A percentile compares a stretch with the other conserved stretches of the same genome.
Evolutionary conservation across 179 eudicot species (phyloP).

Genomic region (Kewa caespitosa): DNA sequence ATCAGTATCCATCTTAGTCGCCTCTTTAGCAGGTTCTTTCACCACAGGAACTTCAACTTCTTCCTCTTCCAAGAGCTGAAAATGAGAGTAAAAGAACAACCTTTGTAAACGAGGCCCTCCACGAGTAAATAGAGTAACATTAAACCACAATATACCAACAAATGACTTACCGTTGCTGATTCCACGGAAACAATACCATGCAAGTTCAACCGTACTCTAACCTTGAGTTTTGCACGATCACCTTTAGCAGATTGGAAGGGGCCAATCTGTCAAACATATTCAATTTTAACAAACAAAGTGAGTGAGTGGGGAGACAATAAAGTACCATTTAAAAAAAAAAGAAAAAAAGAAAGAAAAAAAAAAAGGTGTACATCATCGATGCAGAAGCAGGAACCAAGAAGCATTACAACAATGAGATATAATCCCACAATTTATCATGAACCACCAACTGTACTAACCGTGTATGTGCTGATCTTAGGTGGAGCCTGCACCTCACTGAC

Average conservation of each 20-base stretch:
- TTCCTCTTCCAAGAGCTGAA: constrained; percentile 87
- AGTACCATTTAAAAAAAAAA: not conserved
- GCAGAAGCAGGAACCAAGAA: not conserved
- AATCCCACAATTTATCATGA: too few relatives aligned
- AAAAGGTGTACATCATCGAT: not conserved
- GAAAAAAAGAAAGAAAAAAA: not conserved
- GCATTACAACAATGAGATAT: too few relatives aligned
- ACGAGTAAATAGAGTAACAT: not conserved
- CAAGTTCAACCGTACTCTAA: constrained; percentile 71
- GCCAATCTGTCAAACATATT: constrained; percentile 59
- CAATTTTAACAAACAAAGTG: constrained; percentile 7
- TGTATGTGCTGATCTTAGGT: constrained; percentile 76
- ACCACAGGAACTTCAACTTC: constrained; percentile 74
- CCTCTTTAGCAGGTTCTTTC: constrained; percentile 50
- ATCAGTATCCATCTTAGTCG: constrained; percentile 72
- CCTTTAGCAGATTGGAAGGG: constrained; percentile 74
- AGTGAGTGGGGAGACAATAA: not conserved
- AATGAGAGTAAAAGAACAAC: not conserved
- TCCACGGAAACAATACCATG: constrained; percentile 86
- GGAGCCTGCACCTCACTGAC: constrained; percentile 75
- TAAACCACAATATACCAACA: not conserved
- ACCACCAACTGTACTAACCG: constrained; percentile 53
- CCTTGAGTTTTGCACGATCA: constrained; percentile 77
- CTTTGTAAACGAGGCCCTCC: not conserved
- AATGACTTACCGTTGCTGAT: constrained; percentile 72